Percentiles rank a stretch among this genome's conserved stretches.
Conservation (phyloP, 2,329 filamentous ascomycete species). For the Colletotrichum horii region DNA sequence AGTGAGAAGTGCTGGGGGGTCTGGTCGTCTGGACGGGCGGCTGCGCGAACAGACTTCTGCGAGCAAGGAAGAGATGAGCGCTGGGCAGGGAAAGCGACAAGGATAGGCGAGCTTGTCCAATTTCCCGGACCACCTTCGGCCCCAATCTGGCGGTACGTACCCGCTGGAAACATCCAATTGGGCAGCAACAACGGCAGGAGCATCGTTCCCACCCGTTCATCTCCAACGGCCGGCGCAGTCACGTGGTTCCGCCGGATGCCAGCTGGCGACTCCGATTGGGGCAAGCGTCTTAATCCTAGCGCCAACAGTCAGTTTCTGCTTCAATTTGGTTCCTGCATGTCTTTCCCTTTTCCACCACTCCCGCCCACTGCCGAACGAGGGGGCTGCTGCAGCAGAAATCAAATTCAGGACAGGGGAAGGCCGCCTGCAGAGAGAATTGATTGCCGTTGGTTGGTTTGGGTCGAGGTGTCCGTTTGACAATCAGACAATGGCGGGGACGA, state of each 20-base stretch:
- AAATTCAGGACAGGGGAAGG: not conserved
- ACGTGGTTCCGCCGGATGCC: not conserved
- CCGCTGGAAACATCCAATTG: not conserved
- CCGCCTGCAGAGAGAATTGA: no score
- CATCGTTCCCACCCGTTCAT: not conserved
- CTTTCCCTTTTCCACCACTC: not conserved
- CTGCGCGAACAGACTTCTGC: not conserved
- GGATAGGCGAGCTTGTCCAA: not conserved
- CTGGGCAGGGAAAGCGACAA: not conserved
- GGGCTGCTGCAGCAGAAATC: not conserved
- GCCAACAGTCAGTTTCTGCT: not conserved
- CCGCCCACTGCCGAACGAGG: not conserved
- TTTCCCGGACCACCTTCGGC: slow-evolving; percentile 4
- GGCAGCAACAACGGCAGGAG: not conserved
- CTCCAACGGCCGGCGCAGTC: not conserved
- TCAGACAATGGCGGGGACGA: not conserved
- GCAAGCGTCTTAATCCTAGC: not conserved
- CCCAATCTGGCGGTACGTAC: not conserved
- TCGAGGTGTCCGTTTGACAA: not conserved
- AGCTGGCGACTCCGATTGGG: not conserved
- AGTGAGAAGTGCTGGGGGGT: not conserved
- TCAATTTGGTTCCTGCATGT: slow-evolving; percentile 2
- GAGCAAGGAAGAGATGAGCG: not conserved
- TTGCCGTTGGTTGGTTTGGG: not conserved
- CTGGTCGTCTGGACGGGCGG: not conserved